A percentile compares a stretch with the other conserved stretches of the same genome.
phyloP scores from a whole-genome alignment of 768 basidiomycete genomes.

The Cyclocybe aegerita region DNA sequence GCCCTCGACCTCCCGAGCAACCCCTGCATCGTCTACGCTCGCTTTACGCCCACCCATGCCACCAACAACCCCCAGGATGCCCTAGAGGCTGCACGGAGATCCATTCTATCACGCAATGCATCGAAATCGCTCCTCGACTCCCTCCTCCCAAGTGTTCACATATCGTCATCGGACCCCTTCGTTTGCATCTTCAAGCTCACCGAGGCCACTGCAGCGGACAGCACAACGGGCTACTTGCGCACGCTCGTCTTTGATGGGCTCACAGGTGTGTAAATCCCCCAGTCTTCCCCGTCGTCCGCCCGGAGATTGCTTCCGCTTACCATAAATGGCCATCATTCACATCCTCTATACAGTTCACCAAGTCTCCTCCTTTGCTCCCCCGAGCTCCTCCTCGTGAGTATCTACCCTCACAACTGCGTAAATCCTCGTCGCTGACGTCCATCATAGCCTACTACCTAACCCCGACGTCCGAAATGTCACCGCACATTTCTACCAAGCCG shows the following conservation, averaged over 20 bases:
- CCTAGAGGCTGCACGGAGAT: conserved; percentile 57
- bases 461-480: conserved; percentile 40
- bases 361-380: conserved; percentile 16
- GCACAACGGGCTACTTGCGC: conserved; percentile 23
- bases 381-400: conserved; percentile 13
- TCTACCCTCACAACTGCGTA: background rate
- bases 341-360: conserved; percentile 14
- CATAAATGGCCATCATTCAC: conserved; percentile 3
- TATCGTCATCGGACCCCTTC: conserved; percentile 35
- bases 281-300: conserved; percentile 1
- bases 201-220: conserved; percentile 15
- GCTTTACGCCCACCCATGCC: conserved; percentile 31
- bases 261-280: conserved; percentile 39
- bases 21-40: conserved; percentile 43
- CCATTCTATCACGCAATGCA: conserved; percentile 38
- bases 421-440: conserved; percentile 12
- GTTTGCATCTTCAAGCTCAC: conserved; percentile 63
- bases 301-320: conserved; percentile 11
- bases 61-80: conserved; percentile 30
- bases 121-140: conserved; percentile 43
- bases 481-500: conserved; percentile 60
- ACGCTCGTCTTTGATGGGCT: conserved; percentile 49
- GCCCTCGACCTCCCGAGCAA: conserved; percentile 42
- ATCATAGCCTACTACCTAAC: conserved; percentile 28
- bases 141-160: conserved; percentile 49